These are phyloP conservation scores for Glycyrrhiza uralensis DNA, from an alignment of 306 rosid genomes.

Conservation along the genomic window DNA sequence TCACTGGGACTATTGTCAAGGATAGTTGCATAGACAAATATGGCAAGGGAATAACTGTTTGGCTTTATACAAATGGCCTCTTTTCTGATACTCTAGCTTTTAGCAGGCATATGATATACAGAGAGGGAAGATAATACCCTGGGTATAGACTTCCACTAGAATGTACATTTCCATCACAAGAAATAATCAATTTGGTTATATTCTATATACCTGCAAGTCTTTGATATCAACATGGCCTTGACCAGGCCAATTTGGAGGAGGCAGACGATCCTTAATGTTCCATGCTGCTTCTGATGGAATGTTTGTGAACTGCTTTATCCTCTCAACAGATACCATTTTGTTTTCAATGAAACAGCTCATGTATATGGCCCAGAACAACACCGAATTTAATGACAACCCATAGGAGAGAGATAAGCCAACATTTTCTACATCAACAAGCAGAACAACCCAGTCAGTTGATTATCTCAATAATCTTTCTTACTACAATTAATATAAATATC, in stretches of 20 bases:
- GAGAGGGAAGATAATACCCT: no score
- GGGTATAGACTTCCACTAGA: no score
- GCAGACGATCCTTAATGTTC: slow-evolving; percentile 54
- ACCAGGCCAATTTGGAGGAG: slow-evolving; percentile 84
- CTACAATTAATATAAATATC: not conserved
- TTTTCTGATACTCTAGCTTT: no score
- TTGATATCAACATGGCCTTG: slow-evolving; percentile 75
- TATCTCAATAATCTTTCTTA: not conserved
- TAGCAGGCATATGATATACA: no score
- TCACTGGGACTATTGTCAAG: not conserved
- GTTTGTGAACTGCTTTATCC: slow-evolving; percentile 72
- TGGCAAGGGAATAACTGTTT: no score
- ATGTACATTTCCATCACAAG: not conserved
- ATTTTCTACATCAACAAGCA: slow-evolving; percentile 49
- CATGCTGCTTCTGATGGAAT: slow-evolving; percentile 86
- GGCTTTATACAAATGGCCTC: no score
- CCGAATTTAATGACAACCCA: slow-evolving; percentile 74
- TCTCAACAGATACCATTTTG: slow-evolving; percentile 96
- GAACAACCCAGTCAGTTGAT: slow-evolving; percentile 12
- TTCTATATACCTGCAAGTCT: slow-evolving; percentile 63
- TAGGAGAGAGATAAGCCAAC: slow-evolving; percentile 91
- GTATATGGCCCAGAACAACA: slow-evolving; percentile 71
- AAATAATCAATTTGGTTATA: slow-evolving; percentile 3
- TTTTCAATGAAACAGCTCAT: slow-evolving; percentile 92
- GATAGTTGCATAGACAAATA: not conserved